Evolutionary conservation across 805 yeast species (phyloP), one percentile per base, ranked within the genome.

Genomic region (Phaffomyces antillensis): DNA sequence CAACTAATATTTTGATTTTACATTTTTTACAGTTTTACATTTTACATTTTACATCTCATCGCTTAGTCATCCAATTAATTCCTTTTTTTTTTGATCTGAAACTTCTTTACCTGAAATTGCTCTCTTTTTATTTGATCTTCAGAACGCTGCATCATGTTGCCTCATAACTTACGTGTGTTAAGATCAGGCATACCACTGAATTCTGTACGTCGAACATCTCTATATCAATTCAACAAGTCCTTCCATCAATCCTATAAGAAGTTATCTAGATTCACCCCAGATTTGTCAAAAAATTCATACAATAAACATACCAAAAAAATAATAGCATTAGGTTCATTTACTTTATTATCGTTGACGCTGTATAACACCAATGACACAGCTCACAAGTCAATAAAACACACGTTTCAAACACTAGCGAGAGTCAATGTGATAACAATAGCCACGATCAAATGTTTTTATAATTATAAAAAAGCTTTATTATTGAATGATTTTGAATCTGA

Each of bases 401-500:
- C 58, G 56, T 81, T 54, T 76, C 81, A 59, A 59, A 66, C 63
- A 55, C 62, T 52, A 72, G 79, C 57, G 49, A 71, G 93, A 48
- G 75, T 79, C 1, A 73, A 78, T 2, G 79, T 81, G 5, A 91
- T 84, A 1, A 66, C 82, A 0, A 61, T 72, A 11, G 95, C 96
- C 3, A 83, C 91, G 1, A 52, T 73, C 7, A 69, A 81, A 48
- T 91, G 98, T 61, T 82, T 91, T 53, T 70, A 72, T 48, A 67
- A 81, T 31, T 93, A 93, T 64, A 71, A 81, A 41, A 71, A 69
- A 42, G 72, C 79, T 0, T 67, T 90, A 24, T 71, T 68, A 17
- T 60, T 54, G 16, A 62, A 66, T 7, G 81, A 71, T 46, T 67
- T 59, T 2, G 54, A 66, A 11, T 63, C 60, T 3, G 81, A 76